A percentile compares a stretch with the other conserved stretches of the same genome.
These are phyloP conservation scores for Viola odorata DNA, from an alignment of 345 rosid genomes.

Conservation along the genomic window DNA sequence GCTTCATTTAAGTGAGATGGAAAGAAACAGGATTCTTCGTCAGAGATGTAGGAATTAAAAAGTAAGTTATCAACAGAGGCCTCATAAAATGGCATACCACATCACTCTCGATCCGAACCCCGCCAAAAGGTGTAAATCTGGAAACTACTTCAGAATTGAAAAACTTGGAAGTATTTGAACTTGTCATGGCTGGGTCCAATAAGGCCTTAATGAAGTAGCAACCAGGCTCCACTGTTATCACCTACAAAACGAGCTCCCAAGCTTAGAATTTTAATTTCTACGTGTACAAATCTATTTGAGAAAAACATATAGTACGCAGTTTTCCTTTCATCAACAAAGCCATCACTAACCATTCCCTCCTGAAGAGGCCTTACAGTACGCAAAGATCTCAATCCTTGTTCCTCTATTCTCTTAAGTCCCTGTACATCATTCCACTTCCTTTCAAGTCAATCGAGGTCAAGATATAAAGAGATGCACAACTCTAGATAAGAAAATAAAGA, in stretches of 20 bases:
- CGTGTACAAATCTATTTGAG: not conserved
- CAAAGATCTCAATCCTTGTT: constrained; percentile 71
- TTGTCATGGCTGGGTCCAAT: constrained; percentile 61
- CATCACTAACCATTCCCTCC: constrained; percentile 74
- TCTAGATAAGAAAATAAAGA: not conserved
- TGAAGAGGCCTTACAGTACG: constrained; percentile 66
- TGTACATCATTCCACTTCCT: constrained; percentile 19
- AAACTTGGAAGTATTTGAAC: constrained; percentile 49
- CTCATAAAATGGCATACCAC: constrained; percentile 45
- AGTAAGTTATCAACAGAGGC: too few species aligned
- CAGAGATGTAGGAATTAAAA: too few species aligned
- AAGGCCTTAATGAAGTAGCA: constrained; percentile 88
- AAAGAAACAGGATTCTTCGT: not conserved
- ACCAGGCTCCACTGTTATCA: constrained; percentile 94
- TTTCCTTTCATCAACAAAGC: constrained; percentile 5
- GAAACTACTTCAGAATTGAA: constrained; percentile 46
- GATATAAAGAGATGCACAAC: constrained; percentile 1
- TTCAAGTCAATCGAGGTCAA: constrained; percentile 15
- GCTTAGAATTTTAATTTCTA: constrained; percentile 8
- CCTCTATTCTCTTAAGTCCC: constrained; percentile 65
- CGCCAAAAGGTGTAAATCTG: constrained; percentile 70
- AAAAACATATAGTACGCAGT: not conserved
- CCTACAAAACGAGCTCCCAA: constrained; percentile 35
- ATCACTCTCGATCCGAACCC: constrained; percentile 94
- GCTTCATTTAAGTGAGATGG: not conserved